A percentile compares a stretch with the other conserved stretches of the same genome.
phyloP scores from a whole-genome alignment of 768 basidiomycete species.

The Tulasnella sp. region DNA sequence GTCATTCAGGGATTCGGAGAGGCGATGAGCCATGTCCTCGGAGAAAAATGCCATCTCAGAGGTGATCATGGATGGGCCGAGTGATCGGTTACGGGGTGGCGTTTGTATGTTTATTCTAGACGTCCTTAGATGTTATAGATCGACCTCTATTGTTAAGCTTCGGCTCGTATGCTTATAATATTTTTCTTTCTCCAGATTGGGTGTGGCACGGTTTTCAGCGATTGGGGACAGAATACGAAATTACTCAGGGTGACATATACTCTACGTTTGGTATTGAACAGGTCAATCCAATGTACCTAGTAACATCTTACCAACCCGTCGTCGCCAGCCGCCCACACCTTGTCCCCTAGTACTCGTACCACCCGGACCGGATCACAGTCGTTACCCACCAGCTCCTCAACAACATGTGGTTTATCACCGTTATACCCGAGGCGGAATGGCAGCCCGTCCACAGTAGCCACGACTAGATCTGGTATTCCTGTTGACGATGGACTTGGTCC shows the following conservation, averaged over 20 bases:
- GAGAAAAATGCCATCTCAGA: neutral
- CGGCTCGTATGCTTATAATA: neutral
- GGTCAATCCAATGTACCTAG: neutral
- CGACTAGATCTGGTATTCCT: conserved; percentile 38
- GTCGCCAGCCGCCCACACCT: conserved; percentile 58
- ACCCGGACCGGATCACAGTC: conserved; percentile 59
- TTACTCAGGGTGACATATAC: neutral
- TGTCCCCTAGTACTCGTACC: conserved; percentile 41
- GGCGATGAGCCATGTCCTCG: neutral
- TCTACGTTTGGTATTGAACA: neutral
- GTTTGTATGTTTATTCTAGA: conserved; percentile 1
- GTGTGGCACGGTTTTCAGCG: too few relatives aligned
- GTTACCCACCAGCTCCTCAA: conserved; percentile 53
- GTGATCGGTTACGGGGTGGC: neutral
- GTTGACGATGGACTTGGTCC: neutral
- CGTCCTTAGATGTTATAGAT: neutral
- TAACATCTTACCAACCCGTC: conserved; percentile 54
- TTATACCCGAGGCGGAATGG: conserved; percentile 51
- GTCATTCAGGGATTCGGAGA: conserved; percentile 10
- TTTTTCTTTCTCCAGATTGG: neutral
- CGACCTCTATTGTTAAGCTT: neutral
- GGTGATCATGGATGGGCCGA: neutral
- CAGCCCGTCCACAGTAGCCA: conserved; percentile 58
- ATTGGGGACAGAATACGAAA: too few relatives aligned
- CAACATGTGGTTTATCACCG: conserved; percentile 43